Base-by-base conservation (phyloP, 768 basidiomycete genomes). In the Mycena galericulata region DNA sequence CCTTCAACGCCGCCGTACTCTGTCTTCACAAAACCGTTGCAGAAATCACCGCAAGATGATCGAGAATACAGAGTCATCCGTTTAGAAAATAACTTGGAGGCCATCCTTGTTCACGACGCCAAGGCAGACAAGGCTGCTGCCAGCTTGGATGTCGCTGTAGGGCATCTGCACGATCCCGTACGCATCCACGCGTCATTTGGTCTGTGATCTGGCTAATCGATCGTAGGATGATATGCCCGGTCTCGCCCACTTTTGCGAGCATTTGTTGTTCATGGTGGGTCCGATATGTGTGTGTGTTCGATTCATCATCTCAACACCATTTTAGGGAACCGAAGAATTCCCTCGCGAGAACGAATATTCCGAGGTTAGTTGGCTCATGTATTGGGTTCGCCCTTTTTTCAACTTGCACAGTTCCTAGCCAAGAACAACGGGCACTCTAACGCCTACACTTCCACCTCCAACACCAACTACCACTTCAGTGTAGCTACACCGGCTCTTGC, bases 271-370 rank as follows among this genome's bases (percentile, higher is more conserved):
- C 80, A 95, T 99, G 91, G 97, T 96, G 73, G 68, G 90, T 78
- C 32, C 59, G 60, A 11, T 30, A 27, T 62, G 34, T 71, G 26
- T 60, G 62, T 45, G 38, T 15, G 40, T 26, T 43, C 67, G 34
- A 32, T 8, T 15, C 11, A 22, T 12, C 22, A 49, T 62, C 40
- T 22, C 32, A 59, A 71, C 46, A 59, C 55, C 26, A 43, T 63
- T 27, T 61, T 43, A 95, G 93, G 93, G 94, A 22, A 95, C 92
- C 12, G 88, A 90, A 71, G 88, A 89, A 77, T 97, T 91, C 79
- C 95, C 96, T 4, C 85, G 87, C 62, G 98, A 99, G 79, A 99
- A 98, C 75, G 98, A 97, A 70, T 99, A 99, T 78, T 91, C 90
- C 38, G 92, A 96, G 82, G 94, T 92, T 66, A 32, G 81, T 72